Percentiles rank a stretch among this genome's conserved stretches.
Evolutionary conservation across 306 rosid species (phyloP).

Genomic region (Medicago lupulina): DNA sequence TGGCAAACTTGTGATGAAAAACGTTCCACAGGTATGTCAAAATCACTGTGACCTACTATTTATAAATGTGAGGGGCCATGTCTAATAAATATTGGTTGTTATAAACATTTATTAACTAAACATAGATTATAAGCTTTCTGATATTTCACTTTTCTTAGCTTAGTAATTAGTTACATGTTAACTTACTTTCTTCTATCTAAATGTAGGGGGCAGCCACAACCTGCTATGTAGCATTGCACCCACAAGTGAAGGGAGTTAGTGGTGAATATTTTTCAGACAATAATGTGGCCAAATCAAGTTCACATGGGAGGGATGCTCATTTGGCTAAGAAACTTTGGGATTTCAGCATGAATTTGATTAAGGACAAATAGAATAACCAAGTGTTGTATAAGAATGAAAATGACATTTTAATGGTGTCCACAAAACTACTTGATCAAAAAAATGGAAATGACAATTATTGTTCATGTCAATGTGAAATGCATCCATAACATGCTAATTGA

Average conservation of each 20-base stretch:
- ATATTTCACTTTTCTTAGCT: constrained; percentile 13
- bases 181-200: constrained; percentile 15
- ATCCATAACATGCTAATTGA: no score
- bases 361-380: constrained; percentile 21
- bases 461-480: no score
- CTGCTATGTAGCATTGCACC: constrained; percentile 84
- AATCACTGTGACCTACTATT: neutral
- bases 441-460: no score
- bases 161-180: constrained; percentile 19
- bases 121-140: neutral
- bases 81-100: constrained; percentile 22
- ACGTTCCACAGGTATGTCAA: constrained; percentile 68
- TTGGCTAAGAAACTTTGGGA: constrained; percentile 86
- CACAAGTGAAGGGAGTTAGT: constrained; percentile 71
- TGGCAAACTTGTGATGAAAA: constrained; percentile 63
- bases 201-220: constrained; percentile 91
- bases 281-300: constrained; percentile 53
- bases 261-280: constrained; percentile 72
- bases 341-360: constrained; percentile 60
- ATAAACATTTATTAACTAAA: constrained; percentile 12
- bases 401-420: no score
- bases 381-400: neutral
- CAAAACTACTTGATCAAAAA: no score
- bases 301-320: constrained; percentile 53
- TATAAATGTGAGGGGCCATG: constrained; percentile 18